Percentiles rank a stretch among this genome's conserved stretches.
These are phyloP conservation scores for Clonostachys sp. DNA, from an alignment of 2,329 filamentous ascomycete genomes.

Conservation along the genomic window DNA sequence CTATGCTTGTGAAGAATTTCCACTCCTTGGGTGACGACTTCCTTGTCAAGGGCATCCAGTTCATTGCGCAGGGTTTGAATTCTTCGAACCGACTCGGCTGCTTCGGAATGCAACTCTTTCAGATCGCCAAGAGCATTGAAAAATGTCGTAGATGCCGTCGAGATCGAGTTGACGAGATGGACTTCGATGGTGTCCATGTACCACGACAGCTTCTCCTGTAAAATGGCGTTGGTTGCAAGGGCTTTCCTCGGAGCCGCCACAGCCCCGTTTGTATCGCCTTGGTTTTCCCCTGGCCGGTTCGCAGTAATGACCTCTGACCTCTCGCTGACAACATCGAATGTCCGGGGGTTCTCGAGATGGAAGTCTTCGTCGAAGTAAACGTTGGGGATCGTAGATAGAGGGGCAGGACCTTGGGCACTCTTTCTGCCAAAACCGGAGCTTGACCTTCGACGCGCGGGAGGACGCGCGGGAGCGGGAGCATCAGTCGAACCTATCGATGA, in stretches of 20 bases:
- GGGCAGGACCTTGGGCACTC: slow-evolving; percentile 69
- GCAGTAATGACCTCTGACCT: slow-evolving; percentile 87
- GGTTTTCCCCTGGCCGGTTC: slow-evolving; percentile 48
- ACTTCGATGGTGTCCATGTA: slow-evolving; percentile 99
- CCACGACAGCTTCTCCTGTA: slow-evolving; percentile 98
- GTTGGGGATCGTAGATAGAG: slow-evolving; percentile 82
- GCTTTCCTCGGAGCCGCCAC: slow-evolving; percentile 67
- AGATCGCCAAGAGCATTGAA: slow-evolving; percentile 91
- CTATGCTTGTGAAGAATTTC: slow-evolving; percentile 81
- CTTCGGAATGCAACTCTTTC: slow-evolving; percentile 86
- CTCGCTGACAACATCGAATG: slow-evolving; percentile 95
- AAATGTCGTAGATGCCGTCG: slow-evolving; percentile 90
- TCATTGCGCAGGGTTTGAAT: slow-evolving; percentile 81
- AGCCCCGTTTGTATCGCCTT: slow-evolving; percentile 50
- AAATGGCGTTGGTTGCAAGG: slow-evolving; percentile 89
- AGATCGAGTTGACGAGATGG: slow-evolving; percentile 93
- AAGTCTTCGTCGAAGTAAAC: slow-evolving; percentile 97
- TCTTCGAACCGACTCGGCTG: slow-evolving; percentile 81
- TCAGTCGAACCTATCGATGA: slow-evolving; percentile 47
- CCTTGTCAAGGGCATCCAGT: slow-evolving; percentile 73
- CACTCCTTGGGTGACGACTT: slow-evolving; percentile 81
- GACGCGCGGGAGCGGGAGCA: slow-evolving; percentile 30
- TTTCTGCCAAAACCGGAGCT: slow-evolving; percentile 49
- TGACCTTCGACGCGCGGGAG: slow-evolving; percentile 36
- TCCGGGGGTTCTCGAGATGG: slow-evolving; percentile 90